Conservation (phyloP, 495 filamentous ascomycete genomes). For the Penicillium canariense region DNA sequence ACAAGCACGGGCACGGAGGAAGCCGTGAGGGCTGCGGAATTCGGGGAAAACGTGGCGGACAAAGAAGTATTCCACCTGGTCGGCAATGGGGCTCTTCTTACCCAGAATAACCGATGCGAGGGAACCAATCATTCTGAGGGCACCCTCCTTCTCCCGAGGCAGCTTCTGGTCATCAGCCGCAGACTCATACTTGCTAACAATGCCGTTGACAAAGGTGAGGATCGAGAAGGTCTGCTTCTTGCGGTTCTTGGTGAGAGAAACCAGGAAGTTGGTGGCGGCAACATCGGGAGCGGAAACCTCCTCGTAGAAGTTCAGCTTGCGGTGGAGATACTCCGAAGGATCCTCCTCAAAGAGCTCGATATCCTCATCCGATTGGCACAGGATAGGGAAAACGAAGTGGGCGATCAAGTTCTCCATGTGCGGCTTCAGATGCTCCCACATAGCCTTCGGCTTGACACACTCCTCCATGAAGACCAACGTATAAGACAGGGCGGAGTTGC, state of each 20-base stretch:
- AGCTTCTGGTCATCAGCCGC: conserved; percentile 83
- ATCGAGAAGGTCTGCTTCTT: conserved; percentile 95
- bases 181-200: conserved; percentile 87
- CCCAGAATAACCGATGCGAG: conserved; percentile 89
- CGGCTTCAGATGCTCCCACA: conserved; percentile 91
- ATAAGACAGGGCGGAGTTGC: conserved; percentile 86
- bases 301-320: conserved; percentile 97
- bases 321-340: conserved; percentile 92
- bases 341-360: conserved; percentile 91
- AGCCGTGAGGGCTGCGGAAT: conserved; percentile 90
- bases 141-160: conserved; percentile 93
- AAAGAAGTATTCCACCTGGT: conserved; percentile 98
- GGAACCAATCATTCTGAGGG: conserved; percentile 95
- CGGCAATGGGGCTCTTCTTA: conserved; percentile 96
- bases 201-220: conserved; percentile 85
- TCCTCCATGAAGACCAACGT: conserved; percentile 93
- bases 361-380: conserved; percentile 91
- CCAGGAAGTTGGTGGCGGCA: conserved; percentile 93
- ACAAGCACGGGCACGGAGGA: conserved; percentile 90
- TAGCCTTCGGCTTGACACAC: conserved; percentile 94
- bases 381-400: conserved; percentile 90
- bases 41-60: conserved; percentile 98
- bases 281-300: conserved; percentile 95
- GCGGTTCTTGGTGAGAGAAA: conserved; percentile 88
- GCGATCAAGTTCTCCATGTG: conserved; percentile 89